Percentiles rank a stretch among this genome's conserved stretches.
Conservation (phyloP, 2,329 filamentous ascomycete genomes). For the Purpureocillium lavendulum region DNA sequence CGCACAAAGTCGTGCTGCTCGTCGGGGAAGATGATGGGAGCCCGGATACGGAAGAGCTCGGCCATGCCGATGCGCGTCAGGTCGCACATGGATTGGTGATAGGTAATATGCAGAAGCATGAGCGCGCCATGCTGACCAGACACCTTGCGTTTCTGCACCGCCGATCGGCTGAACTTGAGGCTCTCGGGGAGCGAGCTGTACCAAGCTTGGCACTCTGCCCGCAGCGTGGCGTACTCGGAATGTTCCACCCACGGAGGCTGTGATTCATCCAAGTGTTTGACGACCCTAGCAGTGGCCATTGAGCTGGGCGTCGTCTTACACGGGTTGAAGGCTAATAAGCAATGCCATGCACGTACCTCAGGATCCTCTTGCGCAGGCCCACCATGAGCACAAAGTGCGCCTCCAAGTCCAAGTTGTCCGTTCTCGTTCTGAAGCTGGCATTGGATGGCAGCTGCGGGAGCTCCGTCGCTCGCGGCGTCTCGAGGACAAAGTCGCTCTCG, state of each 20-base stretch:
- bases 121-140: neutral
- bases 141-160: constrained; percentile 1
- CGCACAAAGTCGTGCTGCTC: neutral
- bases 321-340: neutral
- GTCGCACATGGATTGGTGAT: constrained; percentile 1
- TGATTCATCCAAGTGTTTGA: neutral
- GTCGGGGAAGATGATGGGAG: neutral
- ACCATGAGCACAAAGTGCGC: neutral
- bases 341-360: neutral
- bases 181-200: neutral
- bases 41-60: constrained; percentile 1
- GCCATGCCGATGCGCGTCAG: constrained; percentile 1
- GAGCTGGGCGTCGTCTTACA: neutral
- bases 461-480: neutral
- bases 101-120: neutral
- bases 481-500: neutral
- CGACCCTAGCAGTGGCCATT: neutral
- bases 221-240: neutral
- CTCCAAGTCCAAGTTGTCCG: neutral
- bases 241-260: neutral
- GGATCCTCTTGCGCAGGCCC: neutral
- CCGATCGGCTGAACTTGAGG: constrained; percentile 1
- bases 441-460: neutral
- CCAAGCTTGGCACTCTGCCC: neutral
- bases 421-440: neutral